These are phyloP conservation scores for Puccinia hordei DNA, from an alignment of 1,284 basidiomycete species.

Conservation along the genomic window DNA sequence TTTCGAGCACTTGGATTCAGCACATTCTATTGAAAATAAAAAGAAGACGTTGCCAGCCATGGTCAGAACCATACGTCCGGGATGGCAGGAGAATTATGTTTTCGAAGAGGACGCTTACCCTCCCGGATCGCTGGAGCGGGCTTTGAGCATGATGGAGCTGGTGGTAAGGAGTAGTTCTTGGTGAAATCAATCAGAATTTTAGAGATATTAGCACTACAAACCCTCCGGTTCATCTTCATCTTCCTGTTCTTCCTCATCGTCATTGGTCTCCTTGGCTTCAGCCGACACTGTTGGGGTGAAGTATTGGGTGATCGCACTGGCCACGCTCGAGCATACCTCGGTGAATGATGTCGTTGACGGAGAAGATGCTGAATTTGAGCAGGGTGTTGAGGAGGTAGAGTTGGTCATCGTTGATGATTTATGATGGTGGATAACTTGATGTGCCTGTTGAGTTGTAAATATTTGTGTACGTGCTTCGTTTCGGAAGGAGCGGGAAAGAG, in stretches of 20 bases:
- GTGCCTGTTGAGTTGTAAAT: neutral
- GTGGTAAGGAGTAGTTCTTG: neutral
- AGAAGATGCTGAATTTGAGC: conserved; percentile 19
- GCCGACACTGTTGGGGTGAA: conserved; percentile 41
- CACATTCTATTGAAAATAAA: conserved; percentile 25
- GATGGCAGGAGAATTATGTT: neutral
- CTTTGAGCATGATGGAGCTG: neutral
- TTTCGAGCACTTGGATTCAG: conserved; percentile 48
- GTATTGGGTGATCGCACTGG: conserved; percentile 27
- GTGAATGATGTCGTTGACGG: conserved; percentile 10
- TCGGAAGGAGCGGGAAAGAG: too few species aligned
- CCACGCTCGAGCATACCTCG: conserved; percentile 35
- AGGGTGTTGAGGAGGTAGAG: neutral
- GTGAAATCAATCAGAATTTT: neutral
- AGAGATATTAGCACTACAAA: neutral
- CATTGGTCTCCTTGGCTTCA: conserved; percentile 7
- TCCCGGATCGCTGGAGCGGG: conserved; percentile 46
- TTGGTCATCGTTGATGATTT: neutral
- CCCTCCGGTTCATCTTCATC: conserved; percentile 47
- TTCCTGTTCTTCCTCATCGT: conserved; percentile 14
- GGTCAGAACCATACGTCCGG: neutral
- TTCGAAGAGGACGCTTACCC: conserved; percentile 6
- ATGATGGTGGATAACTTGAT: neutral
- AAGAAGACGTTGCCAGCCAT: neutral
- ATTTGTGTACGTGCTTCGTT: neutral